Base-by-base conservation (phyloP, 129 eudicot species). In the Flaveria ramosissima region DNA sequence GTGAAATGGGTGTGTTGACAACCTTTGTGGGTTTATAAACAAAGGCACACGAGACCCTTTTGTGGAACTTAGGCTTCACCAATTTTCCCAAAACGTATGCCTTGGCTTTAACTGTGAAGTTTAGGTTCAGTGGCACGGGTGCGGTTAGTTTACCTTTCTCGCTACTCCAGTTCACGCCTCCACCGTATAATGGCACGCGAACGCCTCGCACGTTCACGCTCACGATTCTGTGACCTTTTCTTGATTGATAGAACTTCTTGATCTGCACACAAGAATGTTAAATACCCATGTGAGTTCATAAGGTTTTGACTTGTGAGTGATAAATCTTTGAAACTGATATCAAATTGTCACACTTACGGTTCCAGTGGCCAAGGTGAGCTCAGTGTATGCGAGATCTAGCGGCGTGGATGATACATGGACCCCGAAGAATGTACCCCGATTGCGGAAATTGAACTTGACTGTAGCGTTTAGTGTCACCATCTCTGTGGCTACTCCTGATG, bases 371-470 rank as follows among this genome's bases (percentile, higher is more conserved):
- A 93, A 32, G 7, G 85, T 80, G 56, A 90, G 85, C 56, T 90
- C 70, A 5, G 88, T 64, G 63, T 83, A 93, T 6, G 96, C 75
- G 26, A 93, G 90, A 80, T 86, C 90, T 43, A 93, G 30, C 6
- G 87, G 86, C 3, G 97, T 81, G 15, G 98, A 85, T 61, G 92
- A 80, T 9, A 93, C 98, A 61, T 93, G 98, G n/a, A 88, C 91
- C 2, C 98, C 98, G 39, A 93, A 93, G 67, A 93, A 90, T 16
- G 97, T 87, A 17, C 92, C 97, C 2, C 64, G 87, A 48, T 93
- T 93, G n/a, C 86, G 86, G 10, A 88, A 90, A 26, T 74, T 64
- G 32, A 88, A 50, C 69, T 85, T 93, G 52, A 90, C 68, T 7
- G 98, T 90, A 10, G 92, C 76, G 78, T 93, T 93, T 79, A 90